A percentile compares a stretch with the other conserved stretches of the same genome.
phyloP scores from a whole-genome alignment of 2,329 filamentous ascomycete species.

The Neopestalotiopsis sp. region DNA sequence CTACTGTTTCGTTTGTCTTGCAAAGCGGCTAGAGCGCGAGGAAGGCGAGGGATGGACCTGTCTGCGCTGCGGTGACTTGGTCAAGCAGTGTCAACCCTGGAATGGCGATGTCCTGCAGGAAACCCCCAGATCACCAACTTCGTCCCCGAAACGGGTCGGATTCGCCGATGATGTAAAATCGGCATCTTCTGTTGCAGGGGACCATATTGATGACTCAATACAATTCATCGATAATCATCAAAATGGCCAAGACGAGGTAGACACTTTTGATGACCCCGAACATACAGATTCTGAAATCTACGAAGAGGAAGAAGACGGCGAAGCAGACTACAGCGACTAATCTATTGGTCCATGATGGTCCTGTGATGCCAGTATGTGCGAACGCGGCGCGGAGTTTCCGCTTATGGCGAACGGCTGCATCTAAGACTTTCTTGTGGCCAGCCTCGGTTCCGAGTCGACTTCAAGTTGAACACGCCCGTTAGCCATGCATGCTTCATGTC shows the following conservation, averaged over 20 bases:
- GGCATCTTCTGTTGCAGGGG: slow-evolving; percentile 29
- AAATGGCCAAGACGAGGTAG: background rate
- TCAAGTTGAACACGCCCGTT: background rate
- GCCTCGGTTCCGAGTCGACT: background rate
- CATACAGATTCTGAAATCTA: slow-evolving; percentile 37
- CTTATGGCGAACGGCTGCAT: background rate
- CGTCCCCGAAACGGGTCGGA: slow-evolving; percentile 61
- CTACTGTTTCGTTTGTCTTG: slow-evolving; percentile 97
- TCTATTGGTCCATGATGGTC: background rate
- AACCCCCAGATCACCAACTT: slow-evolving; percentile 41
- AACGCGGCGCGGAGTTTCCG: background rate
- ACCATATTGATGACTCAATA: slow-evolving; percentile 27
- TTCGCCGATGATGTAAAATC: slow-evolving; percentile 60
- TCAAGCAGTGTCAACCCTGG: slow-evolving; percentile 91
- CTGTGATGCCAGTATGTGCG: background rate
- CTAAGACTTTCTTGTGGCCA: background rate
- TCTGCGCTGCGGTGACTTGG: slow-evolving; percentile 81
- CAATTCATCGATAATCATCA: slow-evolving; percentile 21
- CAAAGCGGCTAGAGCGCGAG: slow-evolving; percentile 85
- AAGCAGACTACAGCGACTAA: slow-evolving; percentile 31
- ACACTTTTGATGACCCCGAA: slow-evolving; percentile 23
- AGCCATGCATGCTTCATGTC: background rate
- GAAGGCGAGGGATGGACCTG: slow-evolving; percentile 95
- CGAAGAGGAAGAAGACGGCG: slow-evolving; percentile 37
- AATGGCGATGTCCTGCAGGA: slow-evolving; percentile 81